Evolutionary conservation across 2,329 filamentous ascomycete species (phyloP), one percentile per base, ranked within the genome.

Genomic region (Lachnum nothofagi): DNA sequence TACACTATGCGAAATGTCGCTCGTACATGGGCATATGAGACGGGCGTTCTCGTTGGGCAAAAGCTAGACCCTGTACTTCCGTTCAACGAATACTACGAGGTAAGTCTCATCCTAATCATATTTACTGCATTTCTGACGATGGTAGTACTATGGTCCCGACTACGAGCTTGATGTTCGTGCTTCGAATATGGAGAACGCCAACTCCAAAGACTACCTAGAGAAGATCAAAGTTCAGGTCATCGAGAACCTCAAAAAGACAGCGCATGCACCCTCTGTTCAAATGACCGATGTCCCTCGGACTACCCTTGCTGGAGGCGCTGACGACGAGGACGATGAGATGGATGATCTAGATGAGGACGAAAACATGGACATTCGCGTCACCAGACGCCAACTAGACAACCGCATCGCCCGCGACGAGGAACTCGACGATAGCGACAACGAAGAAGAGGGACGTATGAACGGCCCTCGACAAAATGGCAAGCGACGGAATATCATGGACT

Each of bases 1-100:
- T 98, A 98, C 70, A 98, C 93, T 1, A 94, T 95, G 69, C 85
- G 93, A 55, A 98, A 98, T 58, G 93, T 98, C 9, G 91, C 93
- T 16, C 86, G 93, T 42, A 93, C 91, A 4, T 98, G 93, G 93
- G 91, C 91, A 5, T 95, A 91, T 66, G 93, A 98, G 70, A 98
- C 93, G 1, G 91, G 91, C 57, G 79, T 90, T 50, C 77, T 97
- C 7, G 88, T 96, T 17, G 88, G 88, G 23, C 82, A 91, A 52
- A 78, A 88, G 24, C 88, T 97, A 78, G 78, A 82, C 9, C 78
- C 85, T 4, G 83, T 87, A n/a, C 76, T 97, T 34, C 91, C 91
- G 0, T 97, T 90, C 68, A 97, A 95, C 56, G 91, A 97, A 72
- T 97, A 97, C 68, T 97, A 97, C 65, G 80, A 84, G 65, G 81